Evolutionary conservation across 2,329 filamentous ascomycete genomes (phyloP), one percentile per base, ranked within the genome.

Genomic region (Magnaporthales sp.): DNA sequence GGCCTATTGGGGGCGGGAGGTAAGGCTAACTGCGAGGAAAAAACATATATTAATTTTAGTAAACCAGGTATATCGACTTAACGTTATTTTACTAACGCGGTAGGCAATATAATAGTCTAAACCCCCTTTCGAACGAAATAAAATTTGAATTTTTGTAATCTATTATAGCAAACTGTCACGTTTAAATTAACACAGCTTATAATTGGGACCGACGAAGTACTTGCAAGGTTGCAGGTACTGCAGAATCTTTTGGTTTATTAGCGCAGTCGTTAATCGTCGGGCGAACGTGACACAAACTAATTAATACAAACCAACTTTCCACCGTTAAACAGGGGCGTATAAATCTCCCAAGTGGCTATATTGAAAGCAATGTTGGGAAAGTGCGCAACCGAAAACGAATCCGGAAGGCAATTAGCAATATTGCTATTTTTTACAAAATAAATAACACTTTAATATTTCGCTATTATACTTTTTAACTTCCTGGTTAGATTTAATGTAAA

Each of bases 401-500:
- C 29, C 3, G 22, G 19, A 11, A 19, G 15, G 5, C 7, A 3
- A 4, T 24, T 19, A 3, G 31, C 19, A 27, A 62, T 13, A 8
- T 62, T 62, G 1, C 19, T 62, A 11, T 62, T 27, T 9, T 62
- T 62, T 5, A 62, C 61, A 2, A 62, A 15, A 19, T 27, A 15
- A 10, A 62, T 19, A 7, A 86, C 82, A 69, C 85, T 84, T 46
- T 73, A 73, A 68, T 88, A 86, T 22, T 79, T 81, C 26, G 87
- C 79, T 72, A 87, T 83, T 9, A 87, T 84, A 1, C 85, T 85
- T 71, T 87, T 87, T 1, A 84, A 84, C 27, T 78, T 79, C 7
- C 84, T 84, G 0, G 85, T 87, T 22, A 84, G 87, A 51, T 82
- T 82, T 24, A 84, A 86, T 63, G 84, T 86, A 71, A 85, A 86